Evolutionary conservation across 352 stramenopile species (phyloP).

Genomic region (Phytopythium chamaehyphon): DNA sequence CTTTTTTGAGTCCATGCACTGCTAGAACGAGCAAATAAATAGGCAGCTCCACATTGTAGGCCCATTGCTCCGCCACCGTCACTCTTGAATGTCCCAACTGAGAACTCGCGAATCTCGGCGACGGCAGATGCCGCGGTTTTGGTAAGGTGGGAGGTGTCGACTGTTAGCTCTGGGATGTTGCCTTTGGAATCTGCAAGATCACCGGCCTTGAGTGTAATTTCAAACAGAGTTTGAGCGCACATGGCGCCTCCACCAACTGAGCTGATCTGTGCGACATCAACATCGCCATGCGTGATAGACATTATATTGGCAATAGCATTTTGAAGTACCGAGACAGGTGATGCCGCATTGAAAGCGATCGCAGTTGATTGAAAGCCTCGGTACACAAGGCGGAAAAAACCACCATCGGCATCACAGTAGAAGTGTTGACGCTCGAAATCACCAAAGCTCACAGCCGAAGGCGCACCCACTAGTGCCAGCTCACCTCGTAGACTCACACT

Average conservation of each 20-base stretch:
- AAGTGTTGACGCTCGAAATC: slow-evolving; percentile 73
- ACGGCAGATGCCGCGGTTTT: slow-evolving; percentile 26
- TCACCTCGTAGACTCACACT: slow-evolving; percentile 63
- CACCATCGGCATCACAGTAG: slow-evolving; percentile 68
- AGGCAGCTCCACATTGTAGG: slow-evolving; percentile 62
- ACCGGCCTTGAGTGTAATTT: slow-evolving; percentile 43
- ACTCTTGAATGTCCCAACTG: slow-evolving; percentile 47
- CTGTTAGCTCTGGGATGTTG: slow-evolving; percentile 53
- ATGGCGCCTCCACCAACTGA: slow-evolving; percentile 14
- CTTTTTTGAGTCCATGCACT: slow-evolving; percentile 47
- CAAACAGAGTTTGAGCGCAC: slow-evolving; percentile 49
- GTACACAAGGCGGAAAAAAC: slow-evolving; percentile 66
- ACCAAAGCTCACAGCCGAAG: slow-evolving; percentile 57
- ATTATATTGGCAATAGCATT: slow-evolving; percentile 49
- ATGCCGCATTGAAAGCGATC: slow-evolving; percentile 51
- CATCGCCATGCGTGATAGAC: slow-evolving; percentile 42
- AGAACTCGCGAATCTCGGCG: slow-evolving; percentile 52
- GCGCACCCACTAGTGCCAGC: slow-evolving; percentile 56
- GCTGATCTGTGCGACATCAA: slow-evolving; percentile 54
- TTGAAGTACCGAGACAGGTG: slow-evolving; percentile 35
- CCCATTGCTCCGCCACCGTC: slow-evolving; percentile 61
- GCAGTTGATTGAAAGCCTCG: slow-evolving; percentile 42
- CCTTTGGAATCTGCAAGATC: slow-evolving; percentile 53
- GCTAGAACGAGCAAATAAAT: slow-evolving; percentile 48
- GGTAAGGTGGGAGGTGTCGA: slow-evolving; percentile 37